Base-by-base conservation (phyloP, 805 yeast genomes). In the Komagataella pseudopastoris region DNA sequence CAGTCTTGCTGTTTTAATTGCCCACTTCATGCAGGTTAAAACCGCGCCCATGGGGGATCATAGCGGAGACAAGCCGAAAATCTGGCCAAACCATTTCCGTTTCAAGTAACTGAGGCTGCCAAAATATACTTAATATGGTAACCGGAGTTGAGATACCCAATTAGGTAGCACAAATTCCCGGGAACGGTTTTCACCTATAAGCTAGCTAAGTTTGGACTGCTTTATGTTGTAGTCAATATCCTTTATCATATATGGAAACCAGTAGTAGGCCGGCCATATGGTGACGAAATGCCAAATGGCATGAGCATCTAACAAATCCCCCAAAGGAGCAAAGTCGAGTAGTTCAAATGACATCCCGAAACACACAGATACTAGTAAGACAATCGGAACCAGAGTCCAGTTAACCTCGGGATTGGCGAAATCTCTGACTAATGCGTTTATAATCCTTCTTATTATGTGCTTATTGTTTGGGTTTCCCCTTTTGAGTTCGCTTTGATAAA, bases 221-320 rank as follows among this genome's bases (percentile, higher is more conserved):
- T 30, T 30, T 30, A 30, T 30, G 39, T 30, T 30, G 39, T 30
- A 30, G 4, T 64, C 66, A 46, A 67, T 76, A 52, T 78, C 83
- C 36, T 62, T 60, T 4, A 72, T 62, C 66, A 78, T 71, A 58
- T 77, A 85, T 46, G 76, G 77, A 63, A 85, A 90, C 79, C 95
- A 78, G 54, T 77, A 75, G 53, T 78, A 68, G 0, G 91, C 80
- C 0, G 98, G 98, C 60, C 88, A 64, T 1, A 90, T 81, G 0
- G 99, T 93, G 18, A 87, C 78, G 23, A 85, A 73, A 63, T 93
- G 99, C 99, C 99, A 93, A 45, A 91, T 60, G 0, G 96, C 80
- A 66, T 93, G 99, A 0, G 96, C 95, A 67, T 93, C 99, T 0
- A 93, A 59, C 45, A 86, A 72, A 57, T 75, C 85, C 50, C 60